Evolutionary conservation across 148 eudicot species (phyloP).

Genomic region (Vaccinium corymbosum): DNA sequence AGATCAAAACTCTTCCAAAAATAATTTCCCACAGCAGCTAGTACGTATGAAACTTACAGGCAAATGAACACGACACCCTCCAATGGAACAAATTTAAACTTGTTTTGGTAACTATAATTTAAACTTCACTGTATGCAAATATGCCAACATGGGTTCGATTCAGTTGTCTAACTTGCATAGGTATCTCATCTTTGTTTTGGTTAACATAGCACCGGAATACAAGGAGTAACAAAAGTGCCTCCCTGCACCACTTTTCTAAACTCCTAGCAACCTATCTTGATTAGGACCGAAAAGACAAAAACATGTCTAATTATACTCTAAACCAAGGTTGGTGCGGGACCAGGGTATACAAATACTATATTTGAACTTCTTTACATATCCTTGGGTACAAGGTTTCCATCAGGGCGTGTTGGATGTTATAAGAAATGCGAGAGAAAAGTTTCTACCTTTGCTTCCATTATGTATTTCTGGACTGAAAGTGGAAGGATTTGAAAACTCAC

Average conservation of each 20-base stretch:
- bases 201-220: neutral
- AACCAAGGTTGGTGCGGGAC: too few species aligned
- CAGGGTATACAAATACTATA: too few species aligned
- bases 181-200: neutral
- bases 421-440: too few species aligned
- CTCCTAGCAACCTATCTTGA: too few species aligned
- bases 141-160: neutral
- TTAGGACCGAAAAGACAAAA: too few species aligned
- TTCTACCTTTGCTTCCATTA: too few species aligned
- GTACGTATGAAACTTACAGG: neutral
- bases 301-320: too few species aligned
- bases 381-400: too few species aligned
- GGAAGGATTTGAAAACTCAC: neutral
- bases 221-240: neutral
- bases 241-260: neutral
- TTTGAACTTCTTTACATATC: too few species aligned
- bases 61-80: neutral
- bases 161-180: neutral
- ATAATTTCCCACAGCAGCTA: neutral
- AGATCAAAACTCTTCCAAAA: neutral
- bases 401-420: too few species aligned
- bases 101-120: neutral
- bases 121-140: neutral
- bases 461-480: neutral
- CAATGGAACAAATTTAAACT: neutral